A percentile compares a stretch with the other conserved stretches of the same genome.
These are phyloP conservation scores for Suillus hirtellus DNA, from an alignment of 768 basidiomycete species.

Conservation along the genomic window DNA sequence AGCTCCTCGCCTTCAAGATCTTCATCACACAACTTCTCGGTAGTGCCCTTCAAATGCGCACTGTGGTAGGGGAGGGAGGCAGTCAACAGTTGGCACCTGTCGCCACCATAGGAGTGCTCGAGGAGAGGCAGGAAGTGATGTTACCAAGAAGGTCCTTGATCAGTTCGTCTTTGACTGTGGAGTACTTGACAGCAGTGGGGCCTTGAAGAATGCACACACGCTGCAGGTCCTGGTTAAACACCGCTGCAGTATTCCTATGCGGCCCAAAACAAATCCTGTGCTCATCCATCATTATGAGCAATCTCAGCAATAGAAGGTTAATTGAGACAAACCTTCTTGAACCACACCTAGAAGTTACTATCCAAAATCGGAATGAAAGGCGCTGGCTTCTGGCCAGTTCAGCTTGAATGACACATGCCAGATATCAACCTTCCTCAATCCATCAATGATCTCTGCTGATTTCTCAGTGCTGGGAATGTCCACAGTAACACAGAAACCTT, in stretches of 20 bases:
- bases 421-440: conserved; percentile 79
- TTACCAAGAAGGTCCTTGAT: conserved; percentile 90
- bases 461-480: conserved; percentile 97
- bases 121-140: conserved; percentile 82
- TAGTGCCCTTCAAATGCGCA: conserved; percentile 70
- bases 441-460: conserved; percentile 92
- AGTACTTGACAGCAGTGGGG: conserved; percentile 90
- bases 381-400: conserved; percentile 97
- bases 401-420: conserved; percentile 98
- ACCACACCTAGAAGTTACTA: conserved; percentile 83
- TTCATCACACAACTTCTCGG: conserved; percentile 73
- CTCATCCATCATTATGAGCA: conserved; percentile 10
- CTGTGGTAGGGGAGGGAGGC: conserved; percentile 94
- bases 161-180: conserved; percentile 87
- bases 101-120: conserved; percentile 73
- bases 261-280: conserved; percentile 93
- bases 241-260: conserved; percentile 96
- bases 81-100: conserved; percentile 84
- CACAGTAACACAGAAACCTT: conserved; percentile 99
- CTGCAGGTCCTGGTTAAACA: conserved; percentile 98
- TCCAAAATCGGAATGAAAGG: conserved; percentile 98
- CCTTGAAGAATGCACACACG: conserved; percentile 98
- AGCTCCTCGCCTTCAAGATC: conserved; percentile 79
- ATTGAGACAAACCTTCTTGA: background rate
- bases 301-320: background rate